Conservation (phyloP, 2,329 filamentous ascomycete species). For the Colletotrichum eremochloae region DNA sequence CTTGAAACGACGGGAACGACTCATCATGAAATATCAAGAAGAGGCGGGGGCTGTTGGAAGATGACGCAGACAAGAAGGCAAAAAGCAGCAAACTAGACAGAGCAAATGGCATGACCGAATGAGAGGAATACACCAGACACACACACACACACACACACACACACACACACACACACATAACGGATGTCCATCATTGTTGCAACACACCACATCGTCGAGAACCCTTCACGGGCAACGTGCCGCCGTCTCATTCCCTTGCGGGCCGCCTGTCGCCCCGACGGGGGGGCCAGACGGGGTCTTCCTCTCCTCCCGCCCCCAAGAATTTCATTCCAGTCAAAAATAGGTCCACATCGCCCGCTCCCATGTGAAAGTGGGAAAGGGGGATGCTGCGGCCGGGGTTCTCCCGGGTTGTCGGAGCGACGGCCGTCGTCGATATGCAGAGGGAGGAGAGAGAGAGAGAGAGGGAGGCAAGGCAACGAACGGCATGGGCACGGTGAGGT, state of each 20-base stretch:
- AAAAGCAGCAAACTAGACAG: neutral
- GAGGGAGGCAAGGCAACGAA: neutral
- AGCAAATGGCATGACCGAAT: neutral
- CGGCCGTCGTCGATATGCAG: constrained; percentile 1
- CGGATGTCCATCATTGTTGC: neutral
- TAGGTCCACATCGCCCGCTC: too few species aligned
- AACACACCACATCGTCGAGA: neutral
- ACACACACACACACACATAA: too few species aligned
- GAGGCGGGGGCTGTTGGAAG: too few species aligned
- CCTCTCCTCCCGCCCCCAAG: neutral
- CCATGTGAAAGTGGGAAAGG: neutral
- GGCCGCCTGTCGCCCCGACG: too few species aligned
- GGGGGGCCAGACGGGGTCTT: too few species aligned
- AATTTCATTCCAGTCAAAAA: too few species aligned
- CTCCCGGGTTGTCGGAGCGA: constrained; percentile 8
- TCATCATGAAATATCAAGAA: neutral
- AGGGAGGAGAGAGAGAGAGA: neutral
- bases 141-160: too few species aligned
- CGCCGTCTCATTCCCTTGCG: neutral
- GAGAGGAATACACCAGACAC: neutral
- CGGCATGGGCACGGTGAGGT: neutral
- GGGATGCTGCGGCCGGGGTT: too few species aligned
- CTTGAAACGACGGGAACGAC: neutral
- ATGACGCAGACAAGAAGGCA: neutral
- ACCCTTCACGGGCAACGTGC: neutral